Evolutionary conservation across 2,329 filamentous ascomycete genomes (phyloP).

Genomic region (Neobulgaria alba): DNA sequence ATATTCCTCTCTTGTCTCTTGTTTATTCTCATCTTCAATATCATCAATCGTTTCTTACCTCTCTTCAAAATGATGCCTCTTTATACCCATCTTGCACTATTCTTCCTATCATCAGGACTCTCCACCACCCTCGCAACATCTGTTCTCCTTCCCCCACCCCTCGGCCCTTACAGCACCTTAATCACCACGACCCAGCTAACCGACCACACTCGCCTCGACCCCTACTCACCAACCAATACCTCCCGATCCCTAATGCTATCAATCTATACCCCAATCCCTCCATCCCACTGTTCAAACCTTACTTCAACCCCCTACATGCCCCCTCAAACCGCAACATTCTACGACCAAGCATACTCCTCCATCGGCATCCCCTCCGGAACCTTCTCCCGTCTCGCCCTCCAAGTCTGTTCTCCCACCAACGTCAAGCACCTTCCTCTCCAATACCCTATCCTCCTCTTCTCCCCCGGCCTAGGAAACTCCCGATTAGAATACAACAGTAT

Average conservation of each 20-base stretch:
- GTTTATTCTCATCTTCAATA: no score
- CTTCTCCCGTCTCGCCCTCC: slow-evolving; percentile 18
- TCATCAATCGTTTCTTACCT: no score
- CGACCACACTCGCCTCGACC: slow-evolving; percentile 19
- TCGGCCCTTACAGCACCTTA: slow-evolving; percentile 12
- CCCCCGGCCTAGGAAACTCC: slow-evolving; percentile 20
- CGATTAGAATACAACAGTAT: slow-evolving; percentile 25
- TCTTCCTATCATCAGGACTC: no score
- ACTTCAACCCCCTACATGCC: slow-evolving; percentile 24
- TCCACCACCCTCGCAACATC: neutral
- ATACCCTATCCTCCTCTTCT: slow-evolving; percentile 25
- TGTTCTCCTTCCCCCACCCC: slow-evolving; percentile 12
- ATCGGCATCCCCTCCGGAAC: slow-evolving; percentile 23
- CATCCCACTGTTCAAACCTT: slow-evolving; percentile 2
- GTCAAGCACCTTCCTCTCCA: slow-evolving; percentile 7
- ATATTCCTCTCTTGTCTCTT: no score
- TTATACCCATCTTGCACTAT: neutral
- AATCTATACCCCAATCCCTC: slow-evolving; percentile 20
- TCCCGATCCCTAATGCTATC: slow-evolving; percentile 24
- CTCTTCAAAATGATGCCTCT: neutral
- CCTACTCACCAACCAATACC: slow-evolving; percentile 15
- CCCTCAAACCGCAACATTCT: slow-evolving; percentile 21
- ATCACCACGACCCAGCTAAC: slow-evolving; percentile 14
- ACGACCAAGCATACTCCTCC: slow-evolving; percentile 8
- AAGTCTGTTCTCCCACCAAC: slow-evolving; percentile 8